Conservation (phyloP, 257 asterid genomes). For the Galeopsis tetrahit region DNA sequence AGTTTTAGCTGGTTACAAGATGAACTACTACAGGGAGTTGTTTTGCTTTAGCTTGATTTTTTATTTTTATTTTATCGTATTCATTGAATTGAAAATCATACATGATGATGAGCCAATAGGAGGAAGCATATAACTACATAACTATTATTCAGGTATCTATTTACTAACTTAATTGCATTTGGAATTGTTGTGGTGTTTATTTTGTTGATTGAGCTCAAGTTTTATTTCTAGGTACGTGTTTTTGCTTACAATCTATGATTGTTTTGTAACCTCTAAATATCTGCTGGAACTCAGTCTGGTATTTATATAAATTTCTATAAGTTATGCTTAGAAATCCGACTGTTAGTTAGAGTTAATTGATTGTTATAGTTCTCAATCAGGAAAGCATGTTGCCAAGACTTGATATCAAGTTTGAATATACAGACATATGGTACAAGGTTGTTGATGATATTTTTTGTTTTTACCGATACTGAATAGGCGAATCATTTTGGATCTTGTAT, state of each 20-base stretch:
- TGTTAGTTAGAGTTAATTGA: constrained; percentile 11
- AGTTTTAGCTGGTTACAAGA: not conserved
- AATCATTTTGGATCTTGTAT: constrained; percentile 9
- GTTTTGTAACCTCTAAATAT: not conserved
- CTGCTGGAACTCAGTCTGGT: constrained; percentile 9
- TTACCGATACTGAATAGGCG: constrained; percentile 11
- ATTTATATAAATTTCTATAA: not conserved
- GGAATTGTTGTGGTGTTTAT: not conserved
- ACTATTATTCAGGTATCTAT: not conserved
- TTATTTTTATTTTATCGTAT: not conserved
- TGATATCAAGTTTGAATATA: not conserved
- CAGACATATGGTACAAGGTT: not conserved
- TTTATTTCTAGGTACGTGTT: not conserved
- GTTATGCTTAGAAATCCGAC: not conserved
- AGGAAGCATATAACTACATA: constrained; percentile 6
- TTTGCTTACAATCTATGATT: constrained; percentile 8
- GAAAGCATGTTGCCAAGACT: constrained; percentile 9
- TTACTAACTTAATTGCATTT: not conserved
- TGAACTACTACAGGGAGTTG: not conserved
- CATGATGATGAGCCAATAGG: not conserved
- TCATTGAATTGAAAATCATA: constrained; percentile 11
- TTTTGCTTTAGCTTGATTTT: constrained; percentile 3
- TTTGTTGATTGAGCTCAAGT: not conserved
- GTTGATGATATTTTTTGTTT: constrained; percentile 5
- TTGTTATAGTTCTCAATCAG: constrained; percentile 3